Conservation (phyloP, 495 filamentous ascomycete genomes). For the Daldinia bambusicola region DNA sequence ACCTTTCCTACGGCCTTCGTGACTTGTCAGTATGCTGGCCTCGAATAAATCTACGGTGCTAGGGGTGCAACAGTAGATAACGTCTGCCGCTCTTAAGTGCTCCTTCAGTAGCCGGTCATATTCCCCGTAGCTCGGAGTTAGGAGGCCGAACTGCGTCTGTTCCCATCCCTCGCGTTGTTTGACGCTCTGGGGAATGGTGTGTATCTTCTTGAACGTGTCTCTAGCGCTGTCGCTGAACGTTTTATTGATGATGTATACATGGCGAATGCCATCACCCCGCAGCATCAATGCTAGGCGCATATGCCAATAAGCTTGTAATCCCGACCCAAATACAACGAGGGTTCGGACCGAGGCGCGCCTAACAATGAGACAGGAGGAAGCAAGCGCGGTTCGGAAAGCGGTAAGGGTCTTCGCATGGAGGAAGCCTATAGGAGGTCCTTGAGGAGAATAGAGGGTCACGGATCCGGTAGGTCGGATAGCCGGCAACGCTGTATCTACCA, state of each 20-base stretch:
- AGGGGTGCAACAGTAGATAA: constrained; percentile 78
- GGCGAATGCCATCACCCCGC: constrained; percentile 74
- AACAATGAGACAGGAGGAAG: constrained; percentile 76
- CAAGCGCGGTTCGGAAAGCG: constrained; percentile 91
- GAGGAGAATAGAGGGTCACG: constrained; percentile 72
- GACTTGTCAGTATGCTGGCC: constrained; percentile 67
- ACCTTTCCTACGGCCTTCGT: constrained; percentile 77
- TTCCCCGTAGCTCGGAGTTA: constrained; percentile 78
- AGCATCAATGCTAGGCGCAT: constrained; percentile 82
- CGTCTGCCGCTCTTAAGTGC: constrained; percentile 74
- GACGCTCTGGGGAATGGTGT: constrained; percentile 58
- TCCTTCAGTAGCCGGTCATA: constrained; percentile 72
- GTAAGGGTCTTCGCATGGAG: constrained; percentile 88
- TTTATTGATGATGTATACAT: constrained; percentile 80
- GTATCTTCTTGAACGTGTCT: constrained; percentile 66
- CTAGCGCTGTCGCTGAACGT: constrained; percentile 68
- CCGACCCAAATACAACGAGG: constrained; percentile 86
- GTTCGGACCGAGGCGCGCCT: constrained; percentile 76
- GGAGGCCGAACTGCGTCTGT: constrained; percentile 72
- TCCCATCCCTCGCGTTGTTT: constrained; percentile 65
- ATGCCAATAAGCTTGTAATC: constrained; percentile 94
- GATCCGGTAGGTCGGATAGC: constrained; percentile 77
- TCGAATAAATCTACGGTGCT: constrained; percentile 59
- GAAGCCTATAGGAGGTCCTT: constrained; percentile 78
- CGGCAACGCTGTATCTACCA: constrained; percentile 37